phyloP scores from a whole-genome alignment of 176 grass and related monocot genomes.

The Ensete glaucum region DNA sequence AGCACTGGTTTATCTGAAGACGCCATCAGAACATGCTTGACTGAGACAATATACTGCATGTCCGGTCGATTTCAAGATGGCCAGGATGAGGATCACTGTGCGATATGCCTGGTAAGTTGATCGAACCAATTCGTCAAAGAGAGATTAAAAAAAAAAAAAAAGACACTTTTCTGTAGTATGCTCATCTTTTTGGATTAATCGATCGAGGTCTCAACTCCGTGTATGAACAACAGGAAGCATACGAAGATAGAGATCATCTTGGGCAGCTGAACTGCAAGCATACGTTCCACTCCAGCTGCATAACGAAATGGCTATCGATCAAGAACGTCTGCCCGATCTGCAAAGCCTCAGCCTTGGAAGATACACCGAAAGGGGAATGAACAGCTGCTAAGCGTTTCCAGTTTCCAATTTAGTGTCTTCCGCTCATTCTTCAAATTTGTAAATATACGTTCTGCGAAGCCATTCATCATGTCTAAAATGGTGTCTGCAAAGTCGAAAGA shows the following conservation, averaged over 20 bases:
- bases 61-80: constrained; percentile 28
- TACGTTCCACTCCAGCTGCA: constrained; percentile 59
- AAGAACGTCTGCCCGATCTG: constrained; percentile 89
- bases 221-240: constrained; percentile 47
- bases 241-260: constrained; percentile 53
- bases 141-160: neutral
- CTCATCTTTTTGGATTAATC: neutral
- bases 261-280: constrained; percentile 55
- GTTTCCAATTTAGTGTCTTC: neutral
- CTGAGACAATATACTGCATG: constrained; percentile 42
- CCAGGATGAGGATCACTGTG: constrained; percentile 48
- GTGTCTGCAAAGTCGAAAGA: too few species aligned
- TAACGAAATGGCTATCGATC: constrained; percentile 76
- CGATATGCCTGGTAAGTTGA: constrained; percentile 63
- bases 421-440: neutral
- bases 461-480: neutral
- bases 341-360: constrained; percentile 56
- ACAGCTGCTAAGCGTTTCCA: neutral
- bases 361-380: neutral
- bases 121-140: neutral
- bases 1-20: constrained; percentile 52
- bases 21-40: constrained; percentile 53
- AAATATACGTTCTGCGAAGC: neutral
- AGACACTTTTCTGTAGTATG: neutral
- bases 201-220: neutral